Base-by-base conservation (phyloP, 352 stramenopile genomes). In the Phytophthora litchii region DNA sequence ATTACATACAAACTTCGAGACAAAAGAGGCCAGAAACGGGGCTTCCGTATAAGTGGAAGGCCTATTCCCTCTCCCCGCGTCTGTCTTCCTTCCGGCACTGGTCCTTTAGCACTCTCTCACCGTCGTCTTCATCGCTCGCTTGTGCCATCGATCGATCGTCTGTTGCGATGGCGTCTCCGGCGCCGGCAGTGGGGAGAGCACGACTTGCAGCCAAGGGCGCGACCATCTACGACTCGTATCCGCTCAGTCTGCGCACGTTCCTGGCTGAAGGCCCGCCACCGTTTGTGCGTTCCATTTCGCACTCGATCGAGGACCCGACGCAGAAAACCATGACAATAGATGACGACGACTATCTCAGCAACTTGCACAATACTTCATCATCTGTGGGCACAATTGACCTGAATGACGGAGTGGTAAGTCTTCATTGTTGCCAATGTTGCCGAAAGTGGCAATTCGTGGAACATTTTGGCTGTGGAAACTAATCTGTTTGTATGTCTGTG, bases 191-290 rank as follows among this genome's bases (percentile, higher is more conserved):
- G 14, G 34, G 47, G 54, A 52, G 48, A 61, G 48, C 56, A 16
- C 61, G 51, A 60, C 31, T 54, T 48, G 46, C 47, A 17, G 53
- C 37, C 19, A 54, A 45, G 27, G 37, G 65, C 19, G 52, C 60
- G 38, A 83, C 80, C 43, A 80, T 90, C 62, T 90, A 90, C 72
- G 80, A 86, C 44, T 78, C 72, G 70, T 90, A 88, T 53, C 76
- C 80, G 64, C 72, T 90, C 12, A 80, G 68, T 43, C 65, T 76
- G 34, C 73, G 71, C 60, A 65, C 52, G 2, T 65, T 73, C 43
- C 49, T 65, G 12, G 42, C 49, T 0, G 55, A 61, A 12, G 25
- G 48, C 8, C 51, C 55, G 31, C 50, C 62, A 53, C 65, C 75
- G 37, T 62, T 80, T 40, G 58, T 54, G 42, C 74, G 67, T 23